A percentile compares a stretch with the other conserved stretches of the same genome.
These are phyloP conservation scores for Cladosporium sp. DNA, from an alignment of 2,329 filamentous ascomycete genomes.

Conservation along the genomic window DNA sequence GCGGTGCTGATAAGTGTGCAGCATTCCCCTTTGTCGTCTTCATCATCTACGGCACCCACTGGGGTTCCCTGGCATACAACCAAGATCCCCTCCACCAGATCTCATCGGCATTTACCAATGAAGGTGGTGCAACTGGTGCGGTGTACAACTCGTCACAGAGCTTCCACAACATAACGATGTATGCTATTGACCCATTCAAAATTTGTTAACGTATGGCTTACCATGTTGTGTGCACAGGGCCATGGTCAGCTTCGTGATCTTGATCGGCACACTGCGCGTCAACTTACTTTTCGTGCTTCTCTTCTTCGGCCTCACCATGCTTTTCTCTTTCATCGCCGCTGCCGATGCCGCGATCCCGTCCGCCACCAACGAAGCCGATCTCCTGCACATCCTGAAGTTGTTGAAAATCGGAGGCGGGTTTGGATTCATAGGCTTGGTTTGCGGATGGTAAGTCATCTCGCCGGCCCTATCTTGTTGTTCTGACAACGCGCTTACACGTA, in stretches of 20 bases:
- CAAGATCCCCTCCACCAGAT: constrained; percentile 23
- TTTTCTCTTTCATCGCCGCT: constrained; percentile 27
- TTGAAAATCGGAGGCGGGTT: constrained; percentile 27
- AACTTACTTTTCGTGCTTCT: constrained; percentile 24
- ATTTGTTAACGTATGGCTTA: background rate
- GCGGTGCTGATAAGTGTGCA: background rate
- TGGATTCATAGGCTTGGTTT: constrained; percentile 22
- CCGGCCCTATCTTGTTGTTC: background rate
- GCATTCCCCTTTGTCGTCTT: constrained; percentile 28
- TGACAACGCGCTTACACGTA: background rate
- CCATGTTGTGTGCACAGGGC: constrained; percentile 10
- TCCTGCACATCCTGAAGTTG: constrained; percentile 18
- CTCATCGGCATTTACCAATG: constrained; percentile 13
- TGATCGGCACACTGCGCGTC: constrained; percentile 23
- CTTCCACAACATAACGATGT: constrained; percentile 27
- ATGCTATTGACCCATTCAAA: background rate
- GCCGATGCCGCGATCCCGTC: constrained; percentile 22
- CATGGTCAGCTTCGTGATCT: constrained; percentile 26
- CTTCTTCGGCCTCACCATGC: constrained; percentile 25
- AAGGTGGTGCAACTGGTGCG: constrained; percentile 17
- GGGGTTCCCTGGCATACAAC: constrained; percentile 24
- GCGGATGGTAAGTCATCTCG: constrained; percentile 19
- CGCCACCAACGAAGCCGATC: constrained; percentile 17
- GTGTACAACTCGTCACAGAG: constrained; percentile 23
- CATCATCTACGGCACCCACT: constrained; percentile 27